Evolutionary conservation across 495 filamentous ascomycete genomes (phyloP).

Genomic region (Glonium stellatum): DNA sequence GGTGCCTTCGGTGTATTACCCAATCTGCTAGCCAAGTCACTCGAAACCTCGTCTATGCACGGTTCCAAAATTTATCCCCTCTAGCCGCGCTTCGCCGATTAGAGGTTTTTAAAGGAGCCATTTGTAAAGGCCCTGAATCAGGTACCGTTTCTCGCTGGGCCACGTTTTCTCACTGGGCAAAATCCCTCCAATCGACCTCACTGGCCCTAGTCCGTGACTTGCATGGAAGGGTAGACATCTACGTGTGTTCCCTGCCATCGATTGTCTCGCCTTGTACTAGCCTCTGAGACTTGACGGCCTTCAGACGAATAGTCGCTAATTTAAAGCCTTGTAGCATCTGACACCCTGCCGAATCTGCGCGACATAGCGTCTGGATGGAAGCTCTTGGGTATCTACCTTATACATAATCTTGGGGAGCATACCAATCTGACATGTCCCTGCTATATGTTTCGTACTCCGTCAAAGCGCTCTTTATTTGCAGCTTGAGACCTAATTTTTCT

Average conservation of each 20-base stretch:
- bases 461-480: neutral
- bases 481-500: neutral
- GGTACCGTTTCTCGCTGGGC: neutral
- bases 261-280: neutral
- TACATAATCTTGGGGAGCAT: neutral
- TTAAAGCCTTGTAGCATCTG: neutral
- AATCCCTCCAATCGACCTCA: neutral
- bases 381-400: neutral
- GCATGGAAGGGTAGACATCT: neutral
- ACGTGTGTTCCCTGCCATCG: neutral
- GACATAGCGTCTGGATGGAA: neutral
- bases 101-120: neutral
- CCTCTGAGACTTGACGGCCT: neutral
- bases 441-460: neutral
- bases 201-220: neutral
- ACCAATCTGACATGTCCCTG: neutral
- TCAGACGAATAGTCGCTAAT: neutral
- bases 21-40: neutral
- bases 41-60: neutral
- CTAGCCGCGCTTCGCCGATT: neutral
- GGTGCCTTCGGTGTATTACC: neutral
- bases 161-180: neutral
- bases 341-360: neutral
- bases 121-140: neutral
- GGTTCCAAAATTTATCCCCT: neutral